These are phyloP conservation scores for Apiospora rasikravindrae DNA, from an alignment of 2,329 filamentous ascomycete species.

Conservation along the genomic window DNA sequence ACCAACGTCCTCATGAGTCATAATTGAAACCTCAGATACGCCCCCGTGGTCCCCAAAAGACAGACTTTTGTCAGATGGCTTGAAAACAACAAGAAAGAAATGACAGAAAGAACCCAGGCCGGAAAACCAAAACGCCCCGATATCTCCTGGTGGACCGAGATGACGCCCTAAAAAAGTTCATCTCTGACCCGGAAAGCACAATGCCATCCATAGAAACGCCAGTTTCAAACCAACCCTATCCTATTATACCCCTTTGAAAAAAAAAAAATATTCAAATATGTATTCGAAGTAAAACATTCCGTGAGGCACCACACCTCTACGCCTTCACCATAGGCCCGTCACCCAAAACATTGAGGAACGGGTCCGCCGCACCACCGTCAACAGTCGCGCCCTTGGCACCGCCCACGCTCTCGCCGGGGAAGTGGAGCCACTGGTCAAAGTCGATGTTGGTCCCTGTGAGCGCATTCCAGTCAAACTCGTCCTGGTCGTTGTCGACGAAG, in stretches of 20 bases:
- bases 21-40: slow-evolving; percentile 4
- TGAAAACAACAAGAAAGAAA: background rate
- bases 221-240: background rate
- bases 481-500: slow-evolving; percentile 46
- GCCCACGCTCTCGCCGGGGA: slow-evolving; percentile 50
- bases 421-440: slow-evolving; percentile 65
- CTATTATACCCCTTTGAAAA: background rate
- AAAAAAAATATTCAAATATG: background rate
- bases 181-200: background rate
- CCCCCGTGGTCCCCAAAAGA: slow-evolving; percentile 5
- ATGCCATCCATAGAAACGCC: background rate
- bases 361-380: background rate
- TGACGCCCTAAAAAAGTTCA: slow-evolving; percentile 2
- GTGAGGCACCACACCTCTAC: background rate
- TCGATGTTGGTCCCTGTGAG: slow-evolving; percentile 59
- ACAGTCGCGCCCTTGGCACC: slow-evolving; percentile 38
- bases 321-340: slow-evolving; percentile 16
- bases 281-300: background rate
- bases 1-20: slow-evolving; percentile 13
- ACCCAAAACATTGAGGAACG: slow-evolving; percentile 18
- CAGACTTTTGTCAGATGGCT: slow-evolving; percentile 10
- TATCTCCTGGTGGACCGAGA: background rate
- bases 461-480: slow-evolving; percentile 60
- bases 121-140: background rate
- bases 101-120: background rate